A percentile compares a stretch with the other conserved stretches of the same genome.
phyloP scores from a whole-genome alignment of 192 early-diverging fungal genomes.

The Helicostylum pulchrum region DNA sequence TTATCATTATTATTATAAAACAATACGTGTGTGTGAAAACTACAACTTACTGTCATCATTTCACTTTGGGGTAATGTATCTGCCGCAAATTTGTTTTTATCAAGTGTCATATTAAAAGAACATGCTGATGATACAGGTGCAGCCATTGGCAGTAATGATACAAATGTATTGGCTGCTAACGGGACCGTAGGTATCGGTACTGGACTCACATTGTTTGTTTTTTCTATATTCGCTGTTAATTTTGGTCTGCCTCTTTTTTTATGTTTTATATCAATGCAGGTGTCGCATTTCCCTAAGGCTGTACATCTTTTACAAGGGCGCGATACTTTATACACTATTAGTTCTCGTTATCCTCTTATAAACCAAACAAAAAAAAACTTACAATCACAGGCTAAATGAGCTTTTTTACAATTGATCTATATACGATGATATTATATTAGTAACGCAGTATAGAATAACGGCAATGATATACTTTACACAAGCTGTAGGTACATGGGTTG shows the following conservation, averaged over 20 bases:
- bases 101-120: neutral
- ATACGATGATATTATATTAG: neutral
- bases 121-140: neutral
- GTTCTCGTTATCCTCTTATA: neutral
- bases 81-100: too few species aligned
- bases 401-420: slow-evolving; percentile 75
- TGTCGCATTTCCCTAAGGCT: slow-evolving; percentile 65
- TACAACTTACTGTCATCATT: slow-evolving; percentile 13
- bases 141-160: neutral
- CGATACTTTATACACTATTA: slow-evolving; percentile 40
- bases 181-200: neutral
- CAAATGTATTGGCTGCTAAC: neutral
- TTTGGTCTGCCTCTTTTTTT: slow-evolving; percentile 85
- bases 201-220: neutral
- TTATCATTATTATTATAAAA: neutral
- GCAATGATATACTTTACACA: slow-evolving; percentile 43
- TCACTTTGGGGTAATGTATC: neutral
- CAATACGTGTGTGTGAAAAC: neutral
- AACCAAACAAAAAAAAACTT: slow-evolving; percentile 31
- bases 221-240: slow-evolving; percentile 24
- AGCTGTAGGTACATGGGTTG: slow-evolving; percentile 77
- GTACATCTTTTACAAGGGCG: slow-evolving; percentile 83
- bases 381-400: slow-evolving; percentile 85
- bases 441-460: neutral
- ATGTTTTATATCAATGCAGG: slow-evolving; percentile 82